Conservation (phyloP, 306 rosid genomes). For the Quercus ilex region DNA sequence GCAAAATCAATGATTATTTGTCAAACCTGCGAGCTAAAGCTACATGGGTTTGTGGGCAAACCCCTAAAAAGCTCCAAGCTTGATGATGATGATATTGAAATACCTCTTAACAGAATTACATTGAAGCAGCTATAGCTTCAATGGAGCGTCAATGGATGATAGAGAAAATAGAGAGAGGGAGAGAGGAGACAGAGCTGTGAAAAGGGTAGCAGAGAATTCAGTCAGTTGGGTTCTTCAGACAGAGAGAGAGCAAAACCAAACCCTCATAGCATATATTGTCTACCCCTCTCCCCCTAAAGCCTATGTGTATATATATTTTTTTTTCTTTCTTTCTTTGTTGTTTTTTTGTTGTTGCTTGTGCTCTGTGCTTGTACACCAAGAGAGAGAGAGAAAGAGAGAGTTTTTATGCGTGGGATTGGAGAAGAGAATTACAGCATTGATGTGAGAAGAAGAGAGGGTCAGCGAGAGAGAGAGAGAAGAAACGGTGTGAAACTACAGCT, state of each 20-base stretch:
- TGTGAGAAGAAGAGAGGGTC: constrained; percentile 24
- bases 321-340: constrained; percentile 8
- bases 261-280: constrained; percentile 51
- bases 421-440: constrained; percentile 56
- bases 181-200: constrained; percentile 33
- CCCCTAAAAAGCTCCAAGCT: constrained; percentile 23
- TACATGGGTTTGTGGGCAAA: constrained; percentile 20
- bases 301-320: no score
- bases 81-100: constrained; percentile 31
- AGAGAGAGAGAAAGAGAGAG: constrained; percentile 12
- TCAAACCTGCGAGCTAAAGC: constrained; percentile 41
- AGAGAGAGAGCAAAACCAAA: constrained; percentile 34
- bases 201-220: constrained; percentile 38
- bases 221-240: constrained; percentile 26
- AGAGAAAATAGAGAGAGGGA: constrained; percentile 4
- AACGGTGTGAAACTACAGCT: constrained; percentile 55
- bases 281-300: constrained; percentile 34
- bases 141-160: constrained; percentile 33
- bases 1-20: constrained; percentile 18
- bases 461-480: constrained; percentile 11
- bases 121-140: constrained; percentile 19
- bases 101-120: constrained; percentile 28
- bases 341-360: background rate
- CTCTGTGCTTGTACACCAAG: constrained; percentile 13
- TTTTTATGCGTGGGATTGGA: constrained; percentile 17